phyloP scores from a whole-genome alignment of 129 eudicot genomes.

The Silybum marianum region DNA sequence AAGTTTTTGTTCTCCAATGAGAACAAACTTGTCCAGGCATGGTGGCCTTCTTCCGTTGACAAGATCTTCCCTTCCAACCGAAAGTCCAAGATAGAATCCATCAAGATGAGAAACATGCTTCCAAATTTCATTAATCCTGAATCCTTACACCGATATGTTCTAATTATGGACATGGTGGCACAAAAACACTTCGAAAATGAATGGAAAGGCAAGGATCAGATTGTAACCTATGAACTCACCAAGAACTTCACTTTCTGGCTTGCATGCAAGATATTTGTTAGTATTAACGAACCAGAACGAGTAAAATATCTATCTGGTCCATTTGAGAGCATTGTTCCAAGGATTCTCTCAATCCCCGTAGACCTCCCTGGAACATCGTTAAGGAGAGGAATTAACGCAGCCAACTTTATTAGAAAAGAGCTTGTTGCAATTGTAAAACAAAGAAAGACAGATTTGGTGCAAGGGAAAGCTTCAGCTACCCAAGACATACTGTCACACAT shows the following conservation, averaged over 20 bases:
- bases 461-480: conserved; percentile 34
- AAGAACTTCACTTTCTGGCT: conserved; percentile 1
- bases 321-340: conserved; percentile 23
- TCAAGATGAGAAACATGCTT: neutral
- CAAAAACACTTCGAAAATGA: neutral
- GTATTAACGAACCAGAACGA: conserved; percentile 20
- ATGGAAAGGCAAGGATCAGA: conserved; percentile 5
- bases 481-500: conserved; percentile 21
- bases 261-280: conserved; percentile 23
- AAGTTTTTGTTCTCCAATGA: conserved; percentile 37
- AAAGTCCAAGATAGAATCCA: too few relatives aligned
- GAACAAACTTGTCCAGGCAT: conserved; percentile 17
- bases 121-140: conserved; percentile 8
- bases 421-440: conserved; percentile 29
- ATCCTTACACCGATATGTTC: conserved; percentile 1
- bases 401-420: conserved; percentile 31
- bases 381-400: conserved; percentile 41
- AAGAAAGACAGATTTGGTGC: conserved; percentile 29
- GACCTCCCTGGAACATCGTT: conserved; percentile 42
- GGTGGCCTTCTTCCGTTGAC: conserved; percentile 15
- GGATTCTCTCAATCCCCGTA: conserved; percentile 34
- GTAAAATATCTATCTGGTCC: neutral
- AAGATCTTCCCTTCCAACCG: too few relatives aligned
- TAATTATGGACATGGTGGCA: conserved; percentile 10
- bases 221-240: neutral